Percentiles rank a stretch among this genome's conserved stretches.
These are phyloP conservation scores for Metschnikowia kunwiensis DNA, from an alignment of 805 yeast genomes.

Conservation along the genomic window DNA sequence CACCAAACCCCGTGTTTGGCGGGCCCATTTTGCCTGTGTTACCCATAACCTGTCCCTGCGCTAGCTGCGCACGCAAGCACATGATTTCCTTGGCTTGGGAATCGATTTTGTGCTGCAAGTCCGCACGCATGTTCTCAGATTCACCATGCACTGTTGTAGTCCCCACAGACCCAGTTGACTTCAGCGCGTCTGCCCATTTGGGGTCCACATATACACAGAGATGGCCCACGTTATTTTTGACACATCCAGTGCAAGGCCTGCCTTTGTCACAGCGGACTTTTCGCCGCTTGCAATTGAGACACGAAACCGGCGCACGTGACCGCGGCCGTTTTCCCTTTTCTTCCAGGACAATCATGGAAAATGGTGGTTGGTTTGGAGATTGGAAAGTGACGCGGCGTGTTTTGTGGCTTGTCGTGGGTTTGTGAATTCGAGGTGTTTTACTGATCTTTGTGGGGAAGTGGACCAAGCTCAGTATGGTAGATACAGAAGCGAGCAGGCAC, in stretches of 20 bases:
- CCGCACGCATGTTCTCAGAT: background rate
- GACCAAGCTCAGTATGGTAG: background rate
- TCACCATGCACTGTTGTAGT: too few relatives aligned
- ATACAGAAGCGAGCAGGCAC: too few relatives aligned
- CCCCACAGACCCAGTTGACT: constrained; percentile 5
- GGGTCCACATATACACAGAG: constrained; percentile 42
- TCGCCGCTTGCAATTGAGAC: constrained; percentile 39
- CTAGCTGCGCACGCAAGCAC: constrained; percentile 12
- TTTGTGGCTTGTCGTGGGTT: background rate
- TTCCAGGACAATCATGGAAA: constrained; percentile 1
- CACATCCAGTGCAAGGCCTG: constrained; percentile 43
- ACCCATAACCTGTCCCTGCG: too few relatives aligned
- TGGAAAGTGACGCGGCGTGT: background rate
- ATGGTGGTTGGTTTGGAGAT: too few relatives aligned
- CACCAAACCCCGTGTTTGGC: too few relatives aligned
- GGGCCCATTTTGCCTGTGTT: too few relatives aligned
- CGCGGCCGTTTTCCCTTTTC: constrained; percentile 19
- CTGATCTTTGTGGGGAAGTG: background rate
- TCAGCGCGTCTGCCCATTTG: constrained; percentile 28
- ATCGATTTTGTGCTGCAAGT: constrained; percentile 10
- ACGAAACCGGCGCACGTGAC: constrained; percentile 39
- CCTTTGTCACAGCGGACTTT: constrained; percentile 44
- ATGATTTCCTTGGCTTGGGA: constrained; percentile 11
- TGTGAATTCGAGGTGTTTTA: too few relatives aligned
- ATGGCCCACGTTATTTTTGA: constrained; percentile 39